These are phyloP conservation scores for Metroxylon sagu DNA, from an alignment of 176 grass and related monocot species.

Conservation along the genomic window DNA sequence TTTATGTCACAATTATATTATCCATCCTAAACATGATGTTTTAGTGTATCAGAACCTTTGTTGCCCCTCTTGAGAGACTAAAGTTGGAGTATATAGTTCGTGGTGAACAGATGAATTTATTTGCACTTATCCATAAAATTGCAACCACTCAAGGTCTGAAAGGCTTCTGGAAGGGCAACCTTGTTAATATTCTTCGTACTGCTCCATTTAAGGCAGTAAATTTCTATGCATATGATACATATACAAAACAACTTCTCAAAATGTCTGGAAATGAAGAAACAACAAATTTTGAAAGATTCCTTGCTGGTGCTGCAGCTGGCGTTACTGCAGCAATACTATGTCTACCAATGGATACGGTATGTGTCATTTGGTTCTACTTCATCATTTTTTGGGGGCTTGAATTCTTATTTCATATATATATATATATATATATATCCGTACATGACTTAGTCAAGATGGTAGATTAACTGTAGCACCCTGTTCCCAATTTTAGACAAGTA, in stretches of 20 bases:
- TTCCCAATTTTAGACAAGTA: no score
- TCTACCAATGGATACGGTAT: conserved; percentile 97
- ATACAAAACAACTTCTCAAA: conserved; percentile 73
- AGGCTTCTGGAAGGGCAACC: conserved; percentile 96
- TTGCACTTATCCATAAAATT: conserved; percentile 75
- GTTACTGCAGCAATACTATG: conserved; percentile 79
- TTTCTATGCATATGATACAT: conserved; percentile 94
- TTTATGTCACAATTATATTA: no score
- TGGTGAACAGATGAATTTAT: conserved; percentile 80
- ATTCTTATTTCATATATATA: no score
- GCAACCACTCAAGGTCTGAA: conserved; percentile 70
- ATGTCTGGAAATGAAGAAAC: conserved; percentile 84
- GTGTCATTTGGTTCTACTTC: conserved; percentile 5
- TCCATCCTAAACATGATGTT: not conserved
- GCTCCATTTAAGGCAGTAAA: conserved; percentile 97
- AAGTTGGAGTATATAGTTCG: conserved; percentile 97
- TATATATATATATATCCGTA: no score
- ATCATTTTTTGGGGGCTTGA: no score
- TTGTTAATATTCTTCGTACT: conserved; percentile 93
- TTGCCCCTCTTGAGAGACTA: conserved; percentile 93
- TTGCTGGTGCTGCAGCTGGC: conserved; percentile 81
- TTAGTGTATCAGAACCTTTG: conserved; percentile 63
- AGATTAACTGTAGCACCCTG: no score
- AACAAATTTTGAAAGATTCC: conserved; percentile 92
- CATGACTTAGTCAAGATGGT: no score